Evolutionary conservation across 345 rosid genomes (phyloP), one percentile per base, ranked within the genome.

Genomic region (Linum usitatissimum): DNA sequence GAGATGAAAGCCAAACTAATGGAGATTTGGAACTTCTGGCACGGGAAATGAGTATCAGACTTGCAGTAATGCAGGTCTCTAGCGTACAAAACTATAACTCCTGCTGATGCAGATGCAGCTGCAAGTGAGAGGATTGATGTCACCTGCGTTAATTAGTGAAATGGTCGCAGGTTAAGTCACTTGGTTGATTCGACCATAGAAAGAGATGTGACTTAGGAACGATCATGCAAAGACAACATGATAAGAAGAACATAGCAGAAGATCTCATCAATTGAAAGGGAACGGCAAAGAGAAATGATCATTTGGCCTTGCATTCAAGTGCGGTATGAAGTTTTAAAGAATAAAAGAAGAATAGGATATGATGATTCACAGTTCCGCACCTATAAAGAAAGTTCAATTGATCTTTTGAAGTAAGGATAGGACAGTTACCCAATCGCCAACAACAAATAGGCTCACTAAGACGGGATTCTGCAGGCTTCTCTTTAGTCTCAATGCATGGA

Each of bases 391-490:
- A n/a, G 40, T 38, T n/a, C 39, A 17, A 6, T 18, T 48, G 53
- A 21, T 13, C 53, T n/a, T 59, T 39, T 40, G 18, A 57, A 60
- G 42, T 21, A 36, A 57, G 23, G 19, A 55, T 6, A 38, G 59
- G 57, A 20, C 42, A 15, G 42, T 54, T 72, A 69, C 72, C 71
- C 80, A 73, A 69, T 77, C 80, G 30, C 80, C 80, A 54, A 73
- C 75, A 30, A 77, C 80, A 53, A 77, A 77, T 19, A 77, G 68
- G 77, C 80, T 73, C 61, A 73, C 73, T 57, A 77, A 49, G 74
- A 70, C 68, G 17, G 80, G 80, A 65, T 67, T 73, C 67, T 70
- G 80, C 62, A 77, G 63, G 68, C 70, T 70, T 73, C 62, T 77
- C 72, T 73, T 77, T 58, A 69, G 64, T 62, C 70, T 70, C 68